A percentile compares a stretch with the other conserved stretches of the same genome.
phyloP scores from a whole-genome alignment of 371 early-diverging fungal species.

The Synchytrium microbalum region DNA sequence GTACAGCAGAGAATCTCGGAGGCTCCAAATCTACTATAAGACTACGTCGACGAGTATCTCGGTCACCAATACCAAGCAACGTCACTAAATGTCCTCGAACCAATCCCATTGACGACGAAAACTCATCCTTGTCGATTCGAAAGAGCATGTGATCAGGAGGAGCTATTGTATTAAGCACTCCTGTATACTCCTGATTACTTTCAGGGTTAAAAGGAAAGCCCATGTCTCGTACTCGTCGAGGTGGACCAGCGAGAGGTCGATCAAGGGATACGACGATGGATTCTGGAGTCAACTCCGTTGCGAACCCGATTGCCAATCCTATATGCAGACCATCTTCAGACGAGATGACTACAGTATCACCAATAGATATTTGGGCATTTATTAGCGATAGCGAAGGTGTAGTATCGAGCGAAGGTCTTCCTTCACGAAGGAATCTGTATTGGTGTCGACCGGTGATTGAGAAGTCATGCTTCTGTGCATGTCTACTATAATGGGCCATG shows the following conservation, averaged over 20 bases:
- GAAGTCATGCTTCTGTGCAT: neutral
- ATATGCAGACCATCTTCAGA: conserved; percentile 57
- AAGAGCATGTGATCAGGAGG: conserved; percentile 30
- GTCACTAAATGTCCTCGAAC: conserved; percentile 67
- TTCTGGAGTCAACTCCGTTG: conserved; percentile 39
- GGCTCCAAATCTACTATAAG: conserved; percentile 73
- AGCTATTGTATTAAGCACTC: neutral
- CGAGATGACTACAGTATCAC: conserved; percentile 80
- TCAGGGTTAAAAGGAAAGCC: neutral
- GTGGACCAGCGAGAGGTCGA: conserved; percentile 55
- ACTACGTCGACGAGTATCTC: conserved; percentile 44
- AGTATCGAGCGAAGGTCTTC: too few species aligned
- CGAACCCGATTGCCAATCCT: conserved; percentile 71
- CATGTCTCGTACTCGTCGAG: conserved; percentile 23
- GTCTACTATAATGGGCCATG: neutral
- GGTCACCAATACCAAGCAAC: conserved; percentile 46
- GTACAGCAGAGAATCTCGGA: conserved; percentile 46
- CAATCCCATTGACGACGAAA: conserved; percentile 52
- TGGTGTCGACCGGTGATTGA: neutral
- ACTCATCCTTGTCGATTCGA: conserved; percentile 80
- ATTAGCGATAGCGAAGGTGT: conserved; percentile 11
- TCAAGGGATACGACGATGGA: conserved; percentile 54
- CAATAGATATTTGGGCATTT: conserved; percentile 49
- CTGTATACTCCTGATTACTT: neutral
- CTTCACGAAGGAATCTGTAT: neutral